phyloP scores from a whole-genome alignment of 2,329 filamentous ascomycete genomes.

The Pezicula carpinea region DNA sequence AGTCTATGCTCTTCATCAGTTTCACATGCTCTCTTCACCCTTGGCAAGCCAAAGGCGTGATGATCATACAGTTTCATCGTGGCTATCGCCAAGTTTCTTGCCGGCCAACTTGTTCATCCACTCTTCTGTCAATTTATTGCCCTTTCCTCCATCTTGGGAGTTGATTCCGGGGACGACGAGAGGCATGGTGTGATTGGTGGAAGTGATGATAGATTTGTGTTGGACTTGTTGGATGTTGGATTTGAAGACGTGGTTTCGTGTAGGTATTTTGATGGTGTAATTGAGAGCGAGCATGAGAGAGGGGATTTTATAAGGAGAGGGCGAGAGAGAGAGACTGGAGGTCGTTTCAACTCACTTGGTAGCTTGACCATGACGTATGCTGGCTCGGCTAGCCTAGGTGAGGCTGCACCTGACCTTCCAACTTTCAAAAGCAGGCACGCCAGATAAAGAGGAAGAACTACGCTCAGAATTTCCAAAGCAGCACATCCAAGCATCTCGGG shows the following conservation, averaged over 20 bases:
- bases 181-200: conserved; percentile 47
- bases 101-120: conserved; percentile 60
- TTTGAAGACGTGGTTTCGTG: background rate
- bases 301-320: no score
- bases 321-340: background rate
- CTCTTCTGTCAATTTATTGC: conserved; percentile 41
- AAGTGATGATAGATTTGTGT: conserved; percentile 12
- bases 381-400: no score
- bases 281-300: background rate
- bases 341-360: background rate
- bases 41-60: background rate
- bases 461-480: background rate
- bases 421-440: background rate
- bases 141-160: conserved; percentile 22
- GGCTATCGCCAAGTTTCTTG: conserved; percentile 53
- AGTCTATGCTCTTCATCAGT: conserved; percentile 34
- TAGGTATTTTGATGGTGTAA: background rate
- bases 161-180: conserved; percentile 58
- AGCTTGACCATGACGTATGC: background rate
- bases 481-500: background rate
- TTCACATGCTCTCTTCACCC: conserved; percentile 1
- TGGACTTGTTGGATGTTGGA: conserved; percentile 6
- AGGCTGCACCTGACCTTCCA: background rate
- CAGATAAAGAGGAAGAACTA: no score
- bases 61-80: conserved; percentile 48